A percentile compares a stretch with the other conserved stretches of the same genome.
phyloP scores from a whole-genome alignment of 441 rosid genomes.

The Cnidoscolus chayamansa region DNA sequence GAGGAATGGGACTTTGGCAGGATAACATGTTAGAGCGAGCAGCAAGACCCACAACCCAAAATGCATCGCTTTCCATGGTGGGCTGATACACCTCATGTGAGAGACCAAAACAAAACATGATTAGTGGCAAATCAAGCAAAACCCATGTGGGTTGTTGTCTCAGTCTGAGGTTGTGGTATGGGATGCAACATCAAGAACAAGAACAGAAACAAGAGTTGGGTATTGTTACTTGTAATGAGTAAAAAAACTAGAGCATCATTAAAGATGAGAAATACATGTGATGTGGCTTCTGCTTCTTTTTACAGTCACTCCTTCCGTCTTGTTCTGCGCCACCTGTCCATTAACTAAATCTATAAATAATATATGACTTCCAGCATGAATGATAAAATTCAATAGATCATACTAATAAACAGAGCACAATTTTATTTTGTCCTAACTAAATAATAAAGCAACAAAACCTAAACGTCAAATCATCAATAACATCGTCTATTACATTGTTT shows the following conservation, averaged over 20 bases:
- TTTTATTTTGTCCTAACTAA: too few relatives aligned
- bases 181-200: not conserved
- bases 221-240: not conserved
- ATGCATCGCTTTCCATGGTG: not conserved
- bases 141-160: not conserved
- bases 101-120: not conserved
- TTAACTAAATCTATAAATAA: too few relatives aligned
- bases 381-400: too few relatives aligned
- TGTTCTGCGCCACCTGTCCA: not conserved
- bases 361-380: too few relatives aligned
- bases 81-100: not conserved
- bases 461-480: too few relatives aligned
- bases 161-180: not conserved
- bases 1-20: too few relatives aligned
- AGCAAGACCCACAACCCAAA: not conserved
- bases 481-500: too few relatives aligned
- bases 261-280: conserved; percentile 11
- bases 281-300: not conserved
- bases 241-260: not conserved
- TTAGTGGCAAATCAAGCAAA: not conserved
- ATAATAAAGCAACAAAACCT: too few relatives aligned
- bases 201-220: not conserved
- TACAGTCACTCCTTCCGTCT: not conserved
- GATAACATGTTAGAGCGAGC: not conserved
- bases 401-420: too few relatives aligned